phyloP scores from a whole-genome alignment of 202 grass and related monocot species.

The Brachypodium distachyon region DNA sequence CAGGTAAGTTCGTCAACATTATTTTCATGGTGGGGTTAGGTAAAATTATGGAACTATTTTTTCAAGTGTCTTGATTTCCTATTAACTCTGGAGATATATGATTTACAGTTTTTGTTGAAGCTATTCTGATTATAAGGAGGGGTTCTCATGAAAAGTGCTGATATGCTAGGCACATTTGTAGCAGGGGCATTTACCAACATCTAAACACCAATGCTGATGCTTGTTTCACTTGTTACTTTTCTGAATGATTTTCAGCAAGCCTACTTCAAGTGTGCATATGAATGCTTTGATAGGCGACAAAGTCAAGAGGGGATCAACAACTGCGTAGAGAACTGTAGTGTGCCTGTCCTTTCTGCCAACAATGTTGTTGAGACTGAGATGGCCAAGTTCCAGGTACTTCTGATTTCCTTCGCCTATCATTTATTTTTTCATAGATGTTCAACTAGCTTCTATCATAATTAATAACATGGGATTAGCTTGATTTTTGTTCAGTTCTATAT shows the following conservation, averaged over 20 bases:
- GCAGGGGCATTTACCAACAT: neutral
- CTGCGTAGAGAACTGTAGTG: slow-evolving; percentile 85
- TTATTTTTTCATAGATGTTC: neutral
- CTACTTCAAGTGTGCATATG: slow-evolving; percentile 94
- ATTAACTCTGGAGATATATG: neutral
- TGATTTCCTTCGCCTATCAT: neutral
- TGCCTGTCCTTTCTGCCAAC: slow-evolving; percentile 74
- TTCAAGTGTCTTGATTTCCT: neutral
- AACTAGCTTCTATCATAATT: neutral
- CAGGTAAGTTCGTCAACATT: neutral
- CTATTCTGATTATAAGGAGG: neutral
- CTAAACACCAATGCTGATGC: neutral
- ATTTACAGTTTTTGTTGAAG: neutral
- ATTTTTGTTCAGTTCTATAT: neutral
- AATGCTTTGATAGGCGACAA: slow-evolving; percentile 73
- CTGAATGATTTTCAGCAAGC: slow-evolving; percentile 62
- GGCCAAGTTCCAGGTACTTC: slow-evolving; percentile 90
- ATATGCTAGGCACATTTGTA: neutral
- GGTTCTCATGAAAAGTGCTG: neutral
- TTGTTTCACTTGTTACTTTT: neutral
- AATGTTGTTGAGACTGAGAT: slow-evolving; percentile 74
- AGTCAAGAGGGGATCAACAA: slow-evolving; percentile 68
- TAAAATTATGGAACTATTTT: neutral
- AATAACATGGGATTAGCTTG: neutral
- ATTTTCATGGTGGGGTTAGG: neutral